These are phyloP conservation scores for Ustilago vetiveriae DNA, from an alignment of 1,284 basidiomycete species.

Conservation along the genomic window DNA sequence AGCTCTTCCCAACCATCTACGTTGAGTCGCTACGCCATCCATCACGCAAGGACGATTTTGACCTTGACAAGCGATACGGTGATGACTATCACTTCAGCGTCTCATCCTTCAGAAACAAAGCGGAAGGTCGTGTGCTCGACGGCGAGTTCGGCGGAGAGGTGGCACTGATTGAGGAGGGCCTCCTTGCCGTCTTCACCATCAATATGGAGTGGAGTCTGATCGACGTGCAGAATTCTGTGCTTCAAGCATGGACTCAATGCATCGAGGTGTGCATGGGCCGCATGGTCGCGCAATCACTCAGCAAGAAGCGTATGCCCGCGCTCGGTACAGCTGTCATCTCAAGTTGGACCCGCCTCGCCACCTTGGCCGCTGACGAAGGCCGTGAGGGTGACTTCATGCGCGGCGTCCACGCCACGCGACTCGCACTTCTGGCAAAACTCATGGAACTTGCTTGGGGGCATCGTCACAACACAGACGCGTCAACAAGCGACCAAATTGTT, in stretches of 20 bases:
- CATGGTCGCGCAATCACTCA: constrained; percentile 74
- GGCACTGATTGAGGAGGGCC: constrained; percentile 58
- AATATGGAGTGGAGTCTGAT: constrained; percentile 86
- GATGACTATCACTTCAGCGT: constrained; percentile 77
- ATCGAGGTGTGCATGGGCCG: constrained; percentile 72
- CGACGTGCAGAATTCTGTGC: constrained; percentile 78
- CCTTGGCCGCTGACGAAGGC: constrained; percentile 74
- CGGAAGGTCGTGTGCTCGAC: constrained; percentile 58
- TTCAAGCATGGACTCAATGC: constrained; percentile 81
- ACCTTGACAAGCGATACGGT: constrained; percentile 75
- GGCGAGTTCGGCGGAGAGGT: constrained; percentile 31
- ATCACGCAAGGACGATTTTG: constrained; percentile 72
- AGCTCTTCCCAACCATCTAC: constrained; percentile 65
- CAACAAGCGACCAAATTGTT: constrained; percentile 71
- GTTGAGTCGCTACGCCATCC: constrained; percentile 72
- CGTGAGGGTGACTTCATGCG: constrained; percentile 85
- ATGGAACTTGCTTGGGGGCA: constrained; percentile 76
- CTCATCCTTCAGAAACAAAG: constrained; percentile 53
- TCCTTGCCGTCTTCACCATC: constrained; percentile 71
- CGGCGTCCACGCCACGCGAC: constrained; percentile 78
- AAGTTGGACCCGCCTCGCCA: constrained; percentile 45
- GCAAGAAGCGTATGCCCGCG: constrained; percentile 69
- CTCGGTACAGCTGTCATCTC: constrained; percentile 35
- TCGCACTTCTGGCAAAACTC: constrained; percentile 78
- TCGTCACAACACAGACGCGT: constrained; percentile 67